Evolutionary conservation across 2,329 filamentous ascomycete genomes (phyloP).

Genomic region (Peltaster fructicola): DNA sequence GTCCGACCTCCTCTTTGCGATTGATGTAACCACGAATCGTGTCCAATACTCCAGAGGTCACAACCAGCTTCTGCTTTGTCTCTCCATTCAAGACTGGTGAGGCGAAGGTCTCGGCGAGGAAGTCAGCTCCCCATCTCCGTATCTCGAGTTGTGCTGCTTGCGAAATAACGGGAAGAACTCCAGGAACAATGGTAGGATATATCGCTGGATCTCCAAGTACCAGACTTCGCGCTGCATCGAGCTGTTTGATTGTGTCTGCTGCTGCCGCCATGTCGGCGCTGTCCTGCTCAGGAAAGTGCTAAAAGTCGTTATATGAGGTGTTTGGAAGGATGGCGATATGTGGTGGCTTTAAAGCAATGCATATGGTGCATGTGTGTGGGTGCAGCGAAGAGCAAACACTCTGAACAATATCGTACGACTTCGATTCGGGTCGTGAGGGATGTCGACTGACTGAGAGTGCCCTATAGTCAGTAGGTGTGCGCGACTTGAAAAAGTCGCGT

Average conservation of each 20-base stretch:
- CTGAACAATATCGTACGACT: too few species aligned
- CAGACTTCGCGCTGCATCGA: slow-evolving; percentile 77
- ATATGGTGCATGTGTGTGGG: slow-evolving; percentile 2
- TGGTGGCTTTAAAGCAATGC: slow-evolving; percentile 1
- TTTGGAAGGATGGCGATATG: slow-evolving; percentile 1
- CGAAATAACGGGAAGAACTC: slow-evolving; percentile 80
- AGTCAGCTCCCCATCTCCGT: slow-evolving; percentile 89
- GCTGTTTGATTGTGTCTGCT: slow-evolving; percentile 65
- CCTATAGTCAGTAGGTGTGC: too few species aligned
- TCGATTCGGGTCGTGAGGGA: too few species aligned
- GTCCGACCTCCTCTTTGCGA: slow-evolving; percentile 31
- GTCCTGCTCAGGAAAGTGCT: background rate
- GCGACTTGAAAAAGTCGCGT: too few species aligned
- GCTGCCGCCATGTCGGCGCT: slow-evolving; percentile 12
- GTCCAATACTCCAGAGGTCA: slow-evolving; percentile 53
- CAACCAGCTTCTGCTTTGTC: slow-evolving; percentile 50
- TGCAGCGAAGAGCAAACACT: too few species aligned
- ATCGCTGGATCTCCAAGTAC: slow-evolving; percentile 73
- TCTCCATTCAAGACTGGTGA: slow-evolving; percentile 63
- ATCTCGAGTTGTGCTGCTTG: slow-evolving; percentile 59
- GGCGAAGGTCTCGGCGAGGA: slow-evolving; percentile 87
- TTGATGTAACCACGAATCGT: slow-evolving; percentile 40
- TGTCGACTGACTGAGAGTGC: too few species aligned
- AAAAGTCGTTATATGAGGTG: background rate
- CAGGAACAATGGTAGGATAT: slow-evolving; percentile 81